Base-by-base conservation (phyloP, 2,329 filamentous ascomycete genomes). In the Cercospora sojina region DNA sequence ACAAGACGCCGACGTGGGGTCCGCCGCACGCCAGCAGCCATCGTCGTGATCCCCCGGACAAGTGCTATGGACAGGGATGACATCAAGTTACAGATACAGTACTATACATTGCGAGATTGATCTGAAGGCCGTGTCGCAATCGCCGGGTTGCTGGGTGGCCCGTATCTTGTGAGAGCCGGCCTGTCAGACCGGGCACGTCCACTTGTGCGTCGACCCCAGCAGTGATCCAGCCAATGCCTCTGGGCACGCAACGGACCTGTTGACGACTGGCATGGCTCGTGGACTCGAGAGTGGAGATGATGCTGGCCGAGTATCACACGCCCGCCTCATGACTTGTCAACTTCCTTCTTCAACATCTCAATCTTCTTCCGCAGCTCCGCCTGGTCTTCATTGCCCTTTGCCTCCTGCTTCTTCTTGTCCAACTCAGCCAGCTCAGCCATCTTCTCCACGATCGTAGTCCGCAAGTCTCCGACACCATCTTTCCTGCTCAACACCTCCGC, bases 401-500 rank as follows among this genome's bases (percentile, higher is more conserved):
- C 41, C 31, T 61, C 65, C 31, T 62, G 59, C 66, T 68, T 69
- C 61, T 69, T 70, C 64, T 69, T 70, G 63, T 74, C 70, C 47
- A 71, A 61, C 64, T 74, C 70, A 20, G 72, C 72, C 62, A 76
- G 64, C 70, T 78, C 72, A 20, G 69, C 68, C 60, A 76, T 63
- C 66, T 74, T 74, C 63, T 73, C 71, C 18, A 72, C 70, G 57
- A 77, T 73, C 47, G 72, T 70, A 51, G 74, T 65, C 64, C 70
- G 70, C 51, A 74, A 38, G 59, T 71, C 66, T 2, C 68, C 75
- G 69, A 76, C 76, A 68, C 78, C 78, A 69, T 83, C 81, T 73
- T 84, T 84, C 71, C 81, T 77, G 56, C 78, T 81, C 69, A 86
- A 68, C 3, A 84, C 78, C 59, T 75, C 80, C 7, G 79, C 80